These are phyloP conservation scores for Penicillium bovifimosum DNA, from an alignment of 495 filamentous ascomycete species.

Conservation along the genomic window DNA sequence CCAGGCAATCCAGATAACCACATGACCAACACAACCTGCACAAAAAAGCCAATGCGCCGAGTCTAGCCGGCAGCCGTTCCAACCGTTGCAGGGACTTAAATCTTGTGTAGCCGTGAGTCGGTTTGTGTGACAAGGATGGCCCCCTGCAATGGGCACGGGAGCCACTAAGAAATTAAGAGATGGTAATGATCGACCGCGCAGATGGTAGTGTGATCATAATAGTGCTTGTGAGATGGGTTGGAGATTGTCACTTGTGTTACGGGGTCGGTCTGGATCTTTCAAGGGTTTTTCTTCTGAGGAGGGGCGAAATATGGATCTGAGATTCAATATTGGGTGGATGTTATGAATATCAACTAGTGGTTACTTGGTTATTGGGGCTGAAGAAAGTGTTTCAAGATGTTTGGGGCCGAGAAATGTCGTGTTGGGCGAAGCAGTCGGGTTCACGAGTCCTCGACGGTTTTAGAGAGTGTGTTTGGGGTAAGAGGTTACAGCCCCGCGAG, in stretches of 20 bases:
- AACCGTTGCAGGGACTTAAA: background rate
- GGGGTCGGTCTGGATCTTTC: too few species aligned
- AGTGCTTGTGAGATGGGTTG: too few species aligned
- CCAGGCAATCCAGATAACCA: background rate
- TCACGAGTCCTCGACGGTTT: background rate
- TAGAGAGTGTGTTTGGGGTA: background rate
- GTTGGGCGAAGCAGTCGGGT: background rate
- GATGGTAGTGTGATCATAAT: background rate
- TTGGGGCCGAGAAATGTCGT: conserved; percentile 1
- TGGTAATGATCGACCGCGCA: background rate
- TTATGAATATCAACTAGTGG: too few species aligned
- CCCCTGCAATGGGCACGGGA: background rate
- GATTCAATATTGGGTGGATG: too few species aligned
- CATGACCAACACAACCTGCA: conserved; percentile 1
- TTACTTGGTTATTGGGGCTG: too few species aligned
- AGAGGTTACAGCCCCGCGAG: background rate
- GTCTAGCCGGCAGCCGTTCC: background rate
- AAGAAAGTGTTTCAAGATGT: background rate
- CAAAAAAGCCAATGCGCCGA: background rate
- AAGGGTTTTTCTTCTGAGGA: too few species aligned
- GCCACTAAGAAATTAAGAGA: background rate
- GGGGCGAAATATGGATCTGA: too few species aligned
- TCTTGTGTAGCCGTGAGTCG: too few species aligned
- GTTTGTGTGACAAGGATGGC: background rate
- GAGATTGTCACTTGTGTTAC: too few species aligned